Percentiles rank a stretch among this genome's conserved stretches.
Evolutionary conservation across 805 yeast genomes (phyloP).

Genomic region (Metschnikowia lachancei): DNA sequence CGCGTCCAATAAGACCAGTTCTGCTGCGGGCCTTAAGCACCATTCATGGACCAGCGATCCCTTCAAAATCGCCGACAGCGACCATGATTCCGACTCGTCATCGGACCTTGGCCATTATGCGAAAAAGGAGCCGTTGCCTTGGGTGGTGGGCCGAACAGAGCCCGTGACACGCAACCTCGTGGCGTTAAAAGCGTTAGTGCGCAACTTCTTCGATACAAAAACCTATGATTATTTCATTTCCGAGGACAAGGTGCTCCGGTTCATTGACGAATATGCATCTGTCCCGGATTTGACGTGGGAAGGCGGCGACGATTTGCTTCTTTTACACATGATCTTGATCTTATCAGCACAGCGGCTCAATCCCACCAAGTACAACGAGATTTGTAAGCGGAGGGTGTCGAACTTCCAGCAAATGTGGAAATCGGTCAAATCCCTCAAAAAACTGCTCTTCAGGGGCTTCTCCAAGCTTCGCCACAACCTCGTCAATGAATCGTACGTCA

Average conservation of each 20-base stretch:
- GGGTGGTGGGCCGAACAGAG: constrained; percentile 17
- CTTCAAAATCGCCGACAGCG: constrained; percentile 6
- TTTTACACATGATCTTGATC: constrained; percentile 44
- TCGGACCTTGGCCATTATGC: background rate
- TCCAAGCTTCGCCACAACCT: constrained; percentile 47
- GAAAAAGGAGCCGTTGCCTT: constrained; percentile 34
- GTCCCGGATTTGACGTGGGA: constrained; percentile 42
- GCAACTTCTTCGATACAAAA: constrained; percentile 39
- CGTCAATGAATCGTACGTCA: constrained; percentile 45
- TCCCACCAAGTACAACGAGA: constrained; percentile 25
- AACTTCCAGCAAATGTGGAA: constrained; percentile 22
- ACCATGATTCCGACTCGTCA: constrained; percentile 4
- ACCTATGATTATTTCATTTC: constrained; percentile 43
- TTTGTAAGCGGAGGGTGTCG: constrained; percentile 8
- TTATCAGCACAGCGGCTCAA: constrained; percentile 38
- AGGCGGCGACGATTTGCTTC: constrained; percentile 47
- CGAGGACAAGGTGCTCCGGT: constrained; percentile 31
- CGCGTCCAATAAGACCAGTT: background rate
- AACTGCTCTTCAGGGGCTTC: constrained; percentile 39
- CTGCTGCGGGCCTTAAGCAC: constrained; percentile 4
- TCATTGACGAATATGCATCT: constrained; percentile 35
- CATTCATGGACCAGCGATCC: constrained; percentile 12
- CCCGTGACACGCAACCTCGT: constrained; percentile 26
- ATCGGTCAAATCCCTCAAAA: constrained; percentile 19
- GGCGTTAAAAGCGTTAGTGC: constrained; percentile 35